These are phyloP conservation scores for Candida caryicola DNA, from an alignment of 805 yeast genomes.

Conservation along the genomic window DNA sequence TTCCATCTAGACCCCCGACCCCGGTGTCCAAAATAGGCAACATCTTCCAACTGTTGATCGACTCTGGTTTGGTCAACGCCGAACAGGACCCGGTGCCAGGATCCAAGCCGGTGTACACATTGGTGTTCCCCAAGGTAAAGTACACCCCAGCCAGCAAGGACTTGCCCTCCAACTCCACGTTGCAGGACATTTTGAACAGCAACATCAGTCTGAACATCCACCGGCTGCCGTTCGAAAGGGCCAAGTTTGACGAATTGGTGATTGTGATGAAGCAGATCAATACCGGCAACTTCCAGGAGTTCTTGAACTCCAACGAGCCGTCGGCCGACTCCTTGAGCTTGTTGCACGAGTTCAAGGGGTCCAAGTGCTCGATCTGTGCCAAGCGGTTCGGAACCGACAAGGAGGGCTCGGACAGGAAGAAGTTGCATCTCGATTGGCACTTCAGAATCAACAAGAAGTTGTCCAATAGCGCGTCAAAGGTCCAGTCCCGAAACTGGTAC, in stretches of 20 bases:
- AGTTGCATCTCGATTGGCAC: slow-evolving; percentile 92
- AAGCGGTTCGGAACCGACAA: slow-evolving; percentile 68
- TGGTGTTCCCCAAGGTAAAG: slow-evolving; percentile 32
- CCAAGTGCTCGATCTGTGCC: slow-evolving; percentile 88
- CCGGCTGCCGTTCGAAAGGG: slow-evolving; percentile 34
- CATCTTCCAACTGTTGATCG: slow-evolving; percentile 33
- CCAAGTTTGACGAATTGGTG: slow-evolving; percentile 30
- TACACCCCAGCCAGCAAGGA: slow-evolving; percentile 17
- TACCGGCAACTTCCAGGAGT: slow-evolving; percentile 27
- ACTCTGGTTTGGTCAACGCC: slow-evolving; percentile 37
- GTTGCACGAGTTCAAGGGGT: slow-evolving; percentile 59
- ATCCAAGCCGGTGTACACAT: slow-evolving; percentile 30
- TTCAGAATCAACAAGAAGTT: slow-evolving; percentile 83
- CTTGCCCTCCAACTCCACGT: slow-evolving; percentile 17
- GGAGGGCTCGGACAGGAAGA: slow-evolving; percentile 51
- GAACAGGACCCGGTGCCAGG: slow-evolving; percentile 43
- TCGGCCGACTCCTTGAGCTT: slow-evolving; percentile 30
- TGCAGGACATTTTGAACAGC: slow-evolving; percentile 24
- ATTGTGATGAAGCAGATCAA: slow-evolving; percentile 20
- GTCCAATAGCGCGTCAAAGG: slow-evolving; percentile 27
- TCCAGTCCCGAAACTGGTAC: slow-evolving; percentile 82
- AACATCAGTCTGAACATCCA: slow-evolving; percentile 14
- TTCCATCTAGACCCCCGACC: background rate
- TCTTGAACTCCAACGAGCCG: slow-evolving; percentile 37
- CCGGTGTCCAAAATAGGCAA: slow-evolving; percentile 12